These are phyloP conservation scores for Zygosaccharomyces sapae DNA, from an alignment of 1,139 yeast genomes.

Conservation along the genomic window DNA sequence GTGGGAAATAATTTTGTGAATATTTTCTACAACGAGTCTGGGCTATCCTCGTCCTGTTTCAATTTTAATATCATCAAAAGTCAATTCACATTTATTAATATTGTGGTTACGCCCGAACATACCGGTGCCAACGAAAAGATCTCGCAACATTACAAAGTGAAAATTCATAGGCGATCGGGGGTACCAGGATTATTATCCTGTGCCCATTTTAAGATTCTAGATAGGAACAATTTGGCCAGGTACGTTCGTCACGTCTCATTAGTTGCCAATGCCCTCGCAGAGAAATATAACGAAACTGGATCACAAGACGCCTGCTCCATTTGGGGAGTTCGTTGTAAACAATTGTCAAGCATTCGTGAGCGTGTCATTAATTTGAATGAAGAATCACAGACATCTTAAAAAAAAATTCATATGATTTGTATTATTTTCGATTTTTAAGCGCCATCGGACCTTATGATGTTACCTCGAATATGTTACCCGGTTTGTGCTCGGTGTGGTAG, in stretches of 20 bases:
- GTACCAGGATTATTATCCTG: slow-evolving; percentile 76
- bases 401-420: no score
- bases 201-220: slow-evolving; percentile 66
- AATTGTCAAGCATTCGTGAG: slow-evolving; percentile 10
- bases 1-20: slow-evolving; percentile 84
- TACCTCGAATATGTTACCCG: neutral
- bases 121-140: slow-evolving; percentile 3
- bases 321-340: slow-evolving; percentile 19
- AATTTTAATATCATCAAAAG: slow-evolving; percentile 68
- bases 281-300: slow-evolving; percentile 53
- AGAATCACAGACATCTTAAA: no score
- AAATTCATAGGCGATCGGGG: slow-evolving; percentile 60
- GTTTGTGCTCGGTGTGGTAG: neutral
- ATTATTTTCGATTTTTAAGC: no score
- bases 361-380: slow-evolving; percentile 4
- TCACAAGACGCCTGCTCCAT: slow-evolving; percentile 33
- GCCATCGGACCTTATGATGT: neutral
- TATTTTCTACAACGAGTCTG: slow-evolving; percentile 74
- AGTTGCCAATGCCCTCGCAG: slow-evolving; percentile 68
- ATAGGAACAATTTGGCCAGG: slow-evolving; percentile 54
- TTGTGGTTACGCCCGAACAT: slow-evolving; percentile 67
- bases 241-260: slow-evolving; percentile 66
- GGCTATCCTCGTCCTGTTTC: slow-evolving; percentile 44
- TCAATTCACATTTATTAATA: slow-evolving; percentile 77
- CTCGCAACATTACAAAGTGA: slow-evolving; percentile 50